phyloP scores from a whole-genome alignment of 192 early-diverging fungal species.

The Backusella mclennaniae region DNA sequence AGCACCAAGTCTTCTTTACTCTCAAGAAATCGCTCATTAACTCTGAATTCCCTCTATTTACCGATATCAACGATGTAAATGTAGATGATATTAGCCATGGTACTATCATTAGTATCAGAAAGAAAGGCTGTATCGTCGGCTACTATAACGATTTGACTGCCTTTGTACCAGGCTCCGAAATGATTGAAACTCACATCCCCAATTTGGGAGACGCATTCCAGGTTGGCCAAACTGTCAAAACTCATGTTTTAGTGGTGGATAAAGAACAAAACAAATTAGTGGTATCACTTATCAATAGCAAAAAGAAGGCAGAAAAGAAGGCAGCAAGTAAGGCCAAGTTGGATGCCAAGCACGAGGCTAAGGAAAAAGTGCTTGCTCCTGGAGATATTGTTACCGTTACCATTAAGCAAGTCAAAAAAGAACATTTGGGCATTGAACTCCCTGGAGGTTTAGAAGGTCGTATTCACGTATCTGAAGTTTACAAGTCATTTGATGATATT shows the following conservation, averaged over 20 bases:
- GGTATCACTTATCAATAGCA: conserved; percentile 70
- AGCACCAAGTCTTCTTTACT: conserved; percentile 66
- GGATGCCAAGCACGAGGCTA: conserved; percentile 10
- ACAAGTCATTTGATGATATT: conserved; percentile 36
- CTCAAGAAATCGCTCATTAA: conserved; percentile 76
- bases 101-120: conserved; percentile 57
- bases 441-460: conserved; percentile 73
- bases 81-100: conserved; percentile 65
- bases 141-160: conserved; percentile 79
- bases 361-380: conserved; percentile 25
- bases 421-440: conserved; percentile 61
- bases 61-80: conserved; percentile 54
- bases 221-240: conserved; percentile 70
- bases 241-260: conserved; percentile 66
- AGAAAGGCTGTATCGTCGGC: conserved; percentile 66
- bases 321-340: not conserved
- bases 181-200: conserved; percentile 32
- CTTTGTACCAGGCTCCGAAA: conserved; percentile 70
- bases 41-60: conserved; percentile 65
- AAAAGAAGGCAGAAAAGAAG: conserved; percentile 16
- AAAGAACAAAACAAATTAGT: conserved; percentile 54
- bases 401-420: conserved; percentile 46
- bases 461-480: conserved; percentile 72
- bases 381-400: conserved; percentile 41
- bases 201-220: conserved; percentile 69